Base-by-base conservation (phyloP, 2,329 filamentous ascomycete genomes). In the Sporothrix globosa region DNA sequence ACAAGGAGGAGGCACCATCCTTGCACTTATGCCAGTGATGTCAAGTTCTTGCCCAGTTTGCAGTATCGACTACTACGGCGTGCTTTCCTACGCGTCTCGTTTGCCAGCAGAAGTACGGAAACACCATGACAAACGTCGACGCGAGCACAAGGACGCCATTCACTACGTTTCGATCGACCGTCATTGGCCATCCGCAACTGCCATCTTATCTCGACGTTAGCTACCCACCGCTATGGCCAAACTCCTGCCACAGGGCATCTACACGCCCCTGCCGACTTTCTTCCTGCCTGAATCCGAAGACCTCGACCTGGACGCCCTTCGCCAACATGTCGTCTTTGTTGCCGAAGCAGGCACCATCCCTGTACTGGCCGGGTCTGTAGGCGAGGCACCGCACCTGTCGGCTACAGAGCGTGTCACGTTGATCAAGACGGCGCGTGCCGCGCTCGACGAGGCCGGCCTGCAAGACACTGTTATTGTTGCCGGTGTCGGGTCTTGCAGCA, bases 381-480 rank as follows among this genome's bases (percentile, higher is more conserved):
- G 72, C 13, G 72, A 73, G 44, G 72, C 72, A 3, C 67, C 54
- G 2, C 70, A 73, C 24, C 34, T 73, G 54, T 48, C 5, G 69
- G 56, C 6, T 69, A 72, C 48, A 4, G 72, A 73, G n/a, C 67
- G 70, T 11, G 24, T 39, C 0, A 61, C 50, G 48, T 60, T 73
- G n/a, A 60, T 73, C 14, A 6, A 56, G 19, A 46, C 67, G 9
- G 68, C 71, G 19, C 67, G 71, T 3, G 34, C 21, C 2, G 65
- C 53, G 0, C 60, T 73, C 1, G 71, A 70, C 50, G 58, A 52
- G 14, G 53, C 79, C 0, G 73, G 76, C 1, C 74, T 79, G 2
- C 74, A 77, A 0, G 71, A 79, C 11, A 81, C 82, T 58, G 83
- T 82, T 0, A 76, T 84, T 3, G 80, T 84, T 2, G 83, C 82